Evolutionary conservation across 2,329 filamentous ascomycete species (phyloP), one percentile per base, ranked within the genome.

Genomic region (Drechslera avenae): DNA sequence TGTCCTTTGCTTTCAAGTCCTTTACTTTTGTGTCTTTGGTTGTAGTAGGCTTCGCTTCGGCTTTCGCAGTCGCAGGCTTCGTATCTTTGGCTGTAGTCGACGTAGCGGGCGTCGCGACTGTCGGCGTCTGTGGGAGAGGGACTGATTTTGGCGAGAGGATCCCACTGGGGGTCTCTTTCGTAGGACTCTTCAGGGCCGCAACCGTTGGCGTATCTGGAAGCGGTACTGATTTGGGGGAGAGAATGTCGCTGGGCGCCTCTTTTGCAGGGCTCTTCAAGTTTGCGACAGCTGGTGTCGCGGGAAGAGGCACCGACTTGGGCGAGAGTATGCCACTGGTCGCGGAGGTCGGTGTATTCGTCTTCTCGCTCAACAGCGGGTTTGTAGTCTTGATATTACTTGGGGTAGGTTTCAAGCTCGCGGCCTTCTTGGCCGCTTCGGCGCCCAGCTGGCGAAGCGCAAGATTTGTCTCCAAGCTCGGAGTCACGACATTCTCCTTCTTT

Each of bases 361-460:
- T 73, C 60, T 71, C 63, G 0, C 63, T 61, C 56, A 67, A 60
- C 63, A 67, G 60, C 46, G 62, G 71, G 46, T 72, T 74, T 3
- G 69, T 72, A 2, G 68, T 73, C 16, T 67, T 63, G 45, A 73
- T 72, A 28, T 67, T 68, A 10, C 54, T 52, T 5, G 68, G 71
- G 1, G 50, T 44, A 26, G 59, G 62, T 48, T 71, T 75, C 67
- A 71, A 73, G 14, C 67, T 56, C 5, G 72, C 69, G 5, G 69
- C 72, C 14, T 69, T 60, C 35, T 67, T 68, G 8, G 73, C 70
- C 36, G 72, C 71, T 57, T 75, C 65, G 34, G 69, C 71, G 19
- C 69, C 68, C 39, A 73, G 51, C 36, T 71, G 64, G 19, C 70
- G 66, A 35, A 75, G 69, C 1, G 72, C 70, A 10, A 74, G 65